Percentiles rank a stretch among this genome's conserved stretches.
These are phyloP conservation scores for Penstemon davidsonii DNA, from an alignment of 257 asterid genomes.

Conservation along the genomic window DNA sequence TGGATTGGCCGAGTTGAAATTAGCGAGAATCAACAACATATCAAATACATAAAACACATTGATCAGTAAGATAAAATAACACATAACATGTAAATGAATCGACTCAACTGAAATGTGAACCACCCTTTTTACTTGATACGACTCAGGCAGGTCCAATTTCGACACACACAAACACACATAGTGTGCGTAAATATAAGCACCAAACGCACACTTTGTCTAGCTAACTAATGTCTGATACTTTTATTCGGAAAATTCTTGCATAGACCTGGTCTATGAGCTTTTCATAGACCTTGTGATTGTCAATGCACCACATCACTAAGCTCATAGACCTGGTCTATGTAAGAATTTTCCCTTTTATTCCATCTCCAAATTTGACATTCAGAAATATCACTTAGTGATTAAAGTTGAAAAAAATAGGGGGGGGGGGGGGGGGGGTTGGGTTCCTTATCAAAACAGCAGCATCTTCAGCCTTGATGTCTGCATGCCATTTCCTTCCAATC, in stretches of 20 bases:
- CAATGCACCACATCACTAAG: too few species aligned
- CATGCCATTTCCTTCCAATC: conserved; percentile 57
- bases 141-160: background rate
- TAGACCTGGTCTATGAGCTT: too few species aligned
- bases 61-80: background rate
- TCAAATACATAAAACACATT: too few species aligned
- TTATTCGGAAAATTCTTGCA: too few species aligned
- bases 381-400: too few species aligned
- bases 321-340: too few species aligned
- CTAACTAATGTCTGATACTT: conserved; percentile 7
- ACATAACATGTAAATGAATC: conserved; percentile 28
- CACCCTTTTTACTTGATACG: too few species aligned
- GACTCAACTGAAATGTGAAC: conserved; percentile 32
- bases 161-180: background rate
- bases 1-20: too few species aligned
- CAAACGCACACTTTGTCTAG: conserved; percentile 34
- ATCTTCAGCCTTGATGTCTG: conserved; percentile 37
- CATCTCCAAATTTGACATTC: too few species aligned
- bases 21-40: too few species aligned
- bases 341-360: too few species aligned
- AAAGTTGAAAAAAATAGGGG: background rate
- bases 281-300: too few species aligned
- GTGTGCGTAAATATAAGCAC: conserved; percentile 1
- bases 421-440: background rate
- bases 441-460: conserved; percentile 8